Percentiles rank a stretch among this genome's conserved stretches.
Conservation (phyloP, 2,329 filamentous ascomycete species). For the Akanthomyces lecanii region DNA sequence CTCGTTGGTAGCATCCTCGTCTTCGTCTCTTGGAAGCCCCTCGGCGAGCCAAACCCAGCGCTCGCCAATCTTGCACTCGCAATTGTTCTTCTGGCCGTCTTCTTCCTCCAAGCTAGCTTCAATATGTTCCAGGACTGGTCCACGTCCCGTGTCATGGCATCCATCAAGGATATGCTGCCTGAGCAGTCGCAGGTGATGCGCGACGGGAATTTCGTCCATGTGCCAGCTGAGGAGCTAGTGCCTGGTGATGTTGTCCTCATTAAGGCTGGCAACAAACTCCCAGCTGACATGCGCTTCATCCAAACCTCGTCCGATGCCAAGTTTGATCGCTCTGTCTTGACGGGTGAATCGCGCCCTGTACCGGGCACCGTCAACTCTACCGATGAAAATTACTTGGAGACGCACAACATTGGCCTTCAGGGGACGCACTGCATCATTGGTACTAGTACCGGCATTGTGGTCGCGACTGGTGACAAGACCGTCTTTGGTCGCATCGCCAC, state of each 20-base stretch:
- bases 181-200: conserved; percentile 64
- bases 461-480: conserved; percentile 67
- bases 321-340: conserved; percentile 70
- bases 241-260: conserved; percentile 67
- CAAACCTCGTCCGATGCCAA: conserved; percentile 65
- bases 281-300: conserved; percentile 68
- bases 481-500: conserved; percentile 74
- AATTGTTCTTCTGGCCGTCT: conserved; percentile 68
- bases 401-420: conserved; percentile 69
- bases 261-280: conserved; percentile 68
- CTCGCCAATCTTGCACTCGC: conserved; percentile 67
- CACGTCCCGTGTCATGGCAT: conserved; percentile 71
- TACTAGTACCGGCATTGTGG: conserved; percentile 61
- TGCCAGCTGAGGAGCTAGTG: conserved; percentile 58
- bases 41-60: conserved; percentile 62
- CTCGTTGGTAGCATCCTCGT: conserved; percentile 66
- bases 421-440: conserved; percentile 76
- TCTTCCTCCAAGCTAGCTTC: conserved; percentile 64
- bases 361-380: conserved; percentile 60
- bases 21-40: conserved; percentile 71
- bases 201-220: conserved; percentile 47
- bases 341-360: conserved; percentile 62
- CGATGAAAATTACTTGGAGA: conserved; percentile 73
- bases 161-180: conserved; percentile 76
- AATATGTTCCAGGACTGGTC: conserved; percentile 73